Evolutionary conservation across 495 filamentous ascomycete genomes (phyloP).

Genomic region (Daldinia bambusicola): DNA sequence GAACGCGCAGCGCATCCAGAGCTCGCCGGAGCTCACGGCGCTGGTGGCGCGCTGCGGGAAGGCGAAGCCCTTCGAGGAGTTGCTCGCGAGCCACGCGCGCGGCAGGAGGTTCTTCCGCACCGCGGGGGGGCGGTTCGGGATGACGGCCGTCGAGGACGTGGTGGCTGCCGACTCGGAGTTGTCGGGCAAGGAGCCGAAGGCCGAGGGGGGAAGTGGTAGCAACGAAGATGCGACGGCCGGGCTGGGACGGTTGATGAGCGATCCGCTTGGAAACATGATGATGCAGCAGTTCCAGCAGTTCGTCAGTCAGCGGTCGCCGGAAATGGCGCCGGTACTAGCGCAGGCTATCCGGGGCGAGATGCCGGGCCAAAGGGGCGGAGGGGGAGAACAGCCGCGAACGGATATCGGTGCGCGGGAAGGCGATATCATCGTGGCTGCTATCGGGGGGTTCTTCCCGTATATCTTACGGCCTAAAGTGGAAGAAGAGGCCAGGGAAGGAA

Average conservation of each 20-base stretch:
- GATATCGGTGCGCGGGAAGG: conserved; percentile 35
- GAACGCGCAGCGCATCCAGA: conserved; percentile 23
- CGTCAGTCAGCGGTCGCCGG: conserved; percentile 16
- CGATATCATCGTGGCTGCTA: conserved; percentile 39
- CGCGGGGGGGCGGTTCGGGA: conserved; percentile 33
- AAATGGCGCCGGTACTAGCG: not conserved
- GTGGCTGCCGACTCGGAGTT: conserved; percentile 13
- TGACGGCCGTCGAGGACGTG: conserved; percentile 38
- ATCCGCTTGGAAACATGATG: conserved; percentile 6
- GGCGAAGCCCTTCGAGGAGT: conserved; percentile 13
- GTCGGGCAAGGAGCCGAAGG: not conserved
- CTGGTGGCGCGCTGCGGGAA: conserved; percentile 29
- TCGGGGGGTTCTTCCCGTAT: conserved; percentile 43
- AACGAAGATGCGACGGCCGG: not conserved
- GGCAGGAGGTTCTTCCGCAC: conserved; percentile 43
- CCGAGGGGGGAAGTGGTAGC: not conserved
- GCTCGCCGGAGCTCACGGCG: conserved; percentile 26
- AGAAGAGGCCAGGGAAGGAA: not conserved
- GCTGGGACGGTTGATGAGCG: conserved; percentile 18
- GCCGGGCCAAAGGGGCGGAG: not conserved
- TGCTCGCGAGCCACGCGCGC: conserved; percentile 3
- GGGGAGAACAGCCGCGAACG: not conserved
- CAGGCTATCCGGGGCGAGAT: conserved; percentile 23
- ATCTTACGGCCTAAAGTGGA: conserved; percentile 28
- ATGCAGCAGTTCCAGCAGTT: conserved; percentile 31